Percentiles rank a stretch among this genome's conserved stretches.
These are phyloP conservation scores for Phoma sp. DNA, from an alignment of 2,329 filamentous ascomycete species.

Conservation along the genomic window DNA sequence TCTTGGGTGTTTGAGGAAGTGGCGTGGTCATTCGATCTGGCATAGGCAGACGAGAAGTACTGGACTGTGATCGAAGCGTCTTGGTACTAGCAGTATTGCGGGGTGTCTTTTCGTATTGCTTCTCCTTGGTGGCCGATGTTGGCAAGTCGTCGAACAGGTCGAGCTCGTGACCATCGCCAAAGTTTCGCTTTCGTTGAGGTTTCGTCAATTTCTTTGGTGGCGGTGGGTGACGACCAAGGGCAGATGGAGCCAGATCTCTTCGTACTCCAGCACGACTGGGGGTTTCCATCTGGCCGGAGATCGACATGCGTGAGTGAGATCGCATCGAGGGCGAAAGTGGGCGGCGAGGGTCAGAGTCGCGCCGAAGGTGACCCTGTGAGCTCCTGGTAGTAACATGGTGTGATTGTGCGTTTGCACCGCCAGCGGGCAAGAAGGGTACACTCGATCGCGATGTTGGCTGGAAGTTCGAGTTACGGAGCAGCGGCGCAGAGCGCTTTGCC, in stretches of 20 bases:
- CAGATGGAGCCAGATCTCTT: slow-evolving; percentile 57
- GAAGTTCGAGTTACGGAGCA: slow-evolving; percentile 57
- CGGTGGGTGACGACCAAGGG: slow-evolving; percentile 60
- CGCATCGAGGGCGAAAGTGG: slow-evolving; percentile 56
- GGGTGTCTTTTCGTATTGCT: slow-evolving; percentile 82
- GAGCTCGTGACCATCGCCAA: slow-evolving; percentile 91
- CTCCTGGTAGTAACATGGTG: slow-evolving; percentile 79
- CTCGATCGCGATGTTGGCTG: slow-evolving; percentile 68
- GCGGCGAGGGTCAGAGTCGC: slow-evolving; percentile 76
- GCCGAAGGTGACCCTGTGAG: slow-evolving; percentile 75
- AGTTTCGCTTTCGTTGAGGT: slow-evolving; percentile 54
- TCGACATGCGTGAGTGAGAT: slow-evolving; percentile 57
- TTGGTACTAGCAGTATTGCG: slow-evolving; percentile 72
- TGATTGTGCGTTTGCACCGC: slow-evolving; percentile 74
- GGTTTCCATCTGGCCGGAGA: slow-evolving; percentile 57
- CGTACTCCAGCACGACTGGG: slow-evolving; percentile 55
- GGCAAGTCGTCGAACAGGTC: slow-evolving; percentile 95
- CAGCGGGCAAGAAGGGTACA: slow-evolving; percentile 80
- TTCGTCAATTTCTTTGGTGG: slow-evolving; percentile 58
- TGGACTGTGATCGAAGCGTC: slow-evolving; percentile 61
- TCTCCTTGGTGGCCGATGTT: slow-evolving; percentile 83
- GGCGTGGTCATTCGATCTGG: slow-evolving; percentile 57
- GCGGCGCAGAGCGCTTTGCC: slow-evolving; percentile 67
- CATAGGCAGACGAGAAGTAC: slow-evolving; percentile 51
- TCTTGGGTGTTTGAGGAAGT: slow-evolving; percentile 63